These are phyloP conservation scores for Pseudogymnoascus pannorum DNA, from an alignment of 2,329 filamentous ascomycete genomes.

Conservation along the genomic window DNA sequence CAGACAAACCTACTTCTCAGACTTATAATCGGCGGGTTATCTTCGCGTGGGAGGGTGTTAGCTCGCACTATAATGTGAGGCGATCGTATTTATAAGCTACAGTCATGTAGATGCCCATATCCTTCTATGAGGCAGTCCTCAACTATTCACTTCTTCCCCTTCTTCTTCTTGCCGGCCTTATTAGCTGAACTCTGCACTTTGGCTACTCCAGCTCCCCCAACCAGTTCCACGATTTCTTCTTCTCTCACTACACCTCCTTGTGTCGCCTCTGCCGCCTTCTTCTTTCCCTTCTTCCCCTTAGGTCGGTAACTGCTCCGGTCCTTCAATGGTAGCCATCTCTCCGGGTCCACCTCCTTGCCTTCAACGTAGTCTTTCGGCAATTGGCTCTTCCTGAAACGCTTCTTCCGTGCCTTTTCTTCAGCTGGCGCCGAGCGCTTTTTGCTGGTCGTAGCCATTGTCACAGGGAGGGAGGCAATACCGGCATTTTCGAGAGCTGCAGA, in stretches of 20 bases:
- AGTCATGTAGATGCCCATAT: neutral
- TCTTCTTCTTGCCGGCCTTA: conserved; percentile 33
- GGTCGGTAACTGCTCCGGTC: conserved; percentile 85
- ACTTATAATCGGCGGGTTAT: neutral
- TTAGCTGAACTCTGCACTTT: conserved; percentile 53
- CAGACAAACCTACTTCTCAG: neutral
- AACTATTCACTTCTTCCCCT: conserved; percentile 42
- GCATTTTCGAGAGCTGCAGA: conserved; percentile 54
- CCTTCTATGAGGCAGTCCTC: neutral
- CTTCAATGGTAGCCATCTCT: conserved; percentile 85
- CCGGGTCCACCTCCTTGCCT: conserved; percentile 74
- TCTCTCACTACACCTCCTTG: conserved; percentile 79
- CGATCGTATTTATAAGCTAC: neutral
- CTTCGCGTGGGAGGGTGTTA: neutral
- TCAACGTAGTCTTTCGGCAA: conserved; percentile 70
- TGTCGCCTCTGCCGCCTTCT: conserved; percentile 68
- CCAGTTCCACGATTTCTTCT: conserved; percentile 58
- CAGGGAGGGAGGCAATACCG: conserved; percentile 50
- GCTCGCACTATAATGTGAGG: neutral
- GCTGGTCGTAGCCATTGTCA: conserved; percentile 29
- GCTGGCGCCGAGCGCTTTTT: conserved; percentile 42
- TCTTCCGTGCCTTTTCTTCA: conserved; percentile 41
- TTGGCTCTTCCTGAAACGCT: conserved; percentile 50
- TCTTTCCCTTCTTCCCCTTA: conserved; percentile 87
- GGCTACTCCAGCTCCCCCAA: conserved; percentile 54